Conservation (phyloP, 345 rosid genomes). For the Turritis glabra region DNA sequence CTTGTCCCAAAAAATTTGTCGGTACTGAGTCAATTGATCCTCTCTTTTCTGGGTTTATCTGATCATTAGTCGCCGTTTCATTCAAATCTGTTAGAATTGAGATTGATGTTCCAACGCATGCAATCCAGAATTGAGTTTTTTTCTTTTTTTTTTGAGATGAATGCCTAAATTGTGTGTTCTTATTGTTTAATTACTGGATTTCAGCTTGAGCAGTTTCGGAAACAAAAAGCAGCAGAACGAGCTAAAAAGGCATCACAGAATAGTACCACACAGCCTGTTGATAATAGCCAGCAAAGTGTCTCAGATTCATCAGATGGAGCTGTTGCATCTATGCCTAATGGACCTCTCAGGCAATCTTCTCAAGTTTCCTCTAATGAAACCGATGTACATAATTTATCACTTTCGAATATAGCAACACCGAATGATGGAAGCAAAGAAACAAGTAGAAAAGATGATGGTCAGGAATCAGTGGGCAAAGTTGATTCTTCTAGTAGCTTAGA, state of each 20-base stretch:
- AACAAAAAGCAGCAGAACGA: conserved; percentile 87
- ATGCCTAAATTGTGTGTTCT: neutral
- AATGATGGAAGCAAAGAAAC: conserved; percentile 38
- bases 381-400: conserved; percentile 40
- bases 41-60: conserved; percentile 15
- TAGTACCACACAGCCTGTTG: conserved; percentile 46
- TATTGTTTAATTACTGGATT: neutral
- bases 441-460: conserved; percentile 37
- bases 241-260: conserved; percentile 62
- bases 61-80: neutral
- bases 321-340: conserved; percentile 45
- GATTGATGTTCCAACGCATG: conserved; percentile 10
- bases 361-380: conserved; percentile 32
- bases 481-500: conserved; percentile 40
- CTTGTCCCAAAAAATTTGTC: conserved; percentile 7
- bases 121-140: neutral
- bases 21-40: conserved; percentile 2
- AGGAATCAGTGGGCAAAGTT: conserved; percentile 38
- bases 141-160: neutral
- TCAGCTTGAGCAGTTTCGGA: conserved; percentile 96
- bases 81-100: neutral
- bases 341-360: conserved; percentile 30
- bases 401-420: conserved; percentile 29
- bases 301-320: conserved; percentile 58
- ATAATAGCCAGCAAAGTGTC: conserved; percentile 36